These are phyloP conservation scores for Arthroderma sp. DNA, from an alignment of 2,329 filamentous ascomycete species.

Conservation along the genomic window DNA sequence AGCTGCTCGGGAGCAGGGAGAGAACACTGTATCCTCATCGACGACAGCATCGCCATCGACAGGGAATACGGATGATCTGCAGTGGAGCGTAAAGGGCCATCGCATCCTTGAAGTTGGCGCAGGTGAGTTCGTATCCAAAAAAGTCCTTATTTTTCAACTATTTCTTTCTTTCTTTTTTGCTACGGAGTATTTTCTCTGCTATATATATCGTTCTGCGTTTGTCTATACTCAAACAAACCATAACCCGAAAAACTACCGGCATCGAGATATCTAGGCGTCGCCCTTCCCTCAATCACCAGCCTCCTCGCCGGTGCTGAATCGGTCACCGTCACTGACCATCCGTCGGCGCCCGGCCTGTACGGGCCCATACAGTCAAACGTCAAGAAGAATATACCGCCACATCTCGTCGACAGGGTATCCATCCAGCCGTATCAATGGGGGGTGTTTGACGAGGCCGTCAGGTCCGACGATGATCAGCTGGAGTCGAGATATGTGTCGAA, in stretches of 20 bases:
- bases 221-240: not conserved
- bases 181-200: too few species aligned
- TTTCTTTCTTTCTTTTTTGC: too few species aligned
- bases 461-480: not conserved
- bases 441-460: slow-evolving; percentile 21
- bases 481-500: not conserved
- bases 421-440: slow-evolving; percentile 48
- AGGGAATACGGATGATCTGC: slow-evolving; percentile 6
- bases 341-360: slow-evolving; percentile 31
- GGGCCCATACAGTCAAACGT: slow-evolving; percentile 38
- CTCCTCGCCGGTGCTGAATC: slow-evolving; percentile 26
- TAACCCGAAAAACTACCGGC: not conserved
- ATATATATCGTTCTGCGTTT: slow-evolving; percentile 1
- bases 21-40: not conserved
- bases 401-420: slow-evolving; percentile 19
- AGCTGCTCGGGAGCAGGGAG: slow-evolving; percentile 3
- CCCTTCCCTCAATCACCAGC: slow-evolving; percentile 31
- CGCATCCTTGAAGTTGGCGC: slow-evolving; percentile 48
- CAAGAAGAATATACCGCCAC: slow-evolving; percentile 31
- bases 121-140: slow-evolving; percentile 37
- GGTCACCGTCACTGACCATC: slow-evolving; percentile 42
- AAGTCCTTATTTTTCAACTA: too few species aligned
- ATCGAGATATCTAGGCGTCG: slow-evolving; percentile 24
- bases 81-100: slow-evolving; percentile 38
- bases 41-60: not conserved